A percentile compares a stretch with the other conserved stretches of the same genome.
These are phyloP conservation scores for Cyberlindnera lachancei DNA, from an alignment of 805 yeast species.

Conservation along the genomic window DNA sequence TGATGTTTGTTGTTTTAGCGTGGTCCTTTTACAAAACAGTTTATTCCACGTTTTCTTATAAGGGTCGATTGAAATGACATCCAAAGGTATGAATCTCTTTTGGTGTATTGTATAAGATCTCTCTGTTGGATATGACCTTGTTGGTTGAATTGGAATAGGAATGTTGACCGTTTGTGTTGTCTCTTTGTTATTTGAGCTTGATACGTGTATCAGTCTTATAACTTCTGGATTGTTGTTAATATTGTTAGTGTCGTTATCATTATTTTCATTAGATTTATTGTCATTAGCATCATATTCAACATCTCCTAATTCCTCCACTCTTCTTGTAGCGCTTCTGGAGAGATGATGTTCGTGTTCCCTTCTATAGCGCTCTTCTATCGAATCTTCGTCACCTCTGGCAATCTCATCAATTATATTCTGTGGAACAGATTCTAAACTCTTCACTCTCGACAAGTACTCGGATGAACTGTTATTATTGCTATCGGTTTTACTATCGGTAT, in stretches of 20 bases:
- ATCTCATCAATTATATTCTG: constrained; percentile 13
- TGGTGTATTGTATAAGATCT: too few species aligned
- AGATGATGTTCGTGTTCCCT: constrained; percentile 1
- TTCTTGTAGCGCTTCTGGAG: too few species aligned
- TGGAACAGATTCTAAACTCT: constrained; percentile 10
- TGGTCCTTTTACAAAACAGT: constrained; percentile 17
- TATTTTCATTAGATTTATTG: background rate
- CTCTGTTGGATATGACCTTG: background rate
- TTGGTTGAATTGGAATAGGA: background rate
- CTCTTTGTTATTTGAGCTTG: too few species aligned
- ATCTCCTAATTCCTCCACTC: too few species aligned
- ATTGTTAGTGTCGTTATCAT: background rate
- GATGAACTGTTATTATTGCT: background rate
- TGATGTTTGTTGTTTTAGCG: constrained; percentile 11
- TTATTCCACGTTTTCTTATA: constrained; percentile 5
- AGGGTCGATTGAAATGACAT: background rate
- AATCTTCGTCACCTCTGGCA: constrained; percentile 21
- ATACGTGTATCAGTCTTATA: background rate
- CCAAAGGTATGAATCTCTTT: too few species aligned
- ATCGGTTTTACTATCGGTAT: background rate
- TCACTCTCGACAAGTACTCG: constrained; percentile 4
- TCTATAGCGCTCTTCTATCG: constrained; percentile 15
- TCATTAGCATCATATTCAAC: background rate
- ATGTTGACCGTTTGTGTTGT: background rate
- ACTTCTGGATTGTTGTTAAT: too few species aligned